Evolutionary conservation across 345 rosid species (phyloP).

Genomic region (Stellera chamaejasme): DNA sequence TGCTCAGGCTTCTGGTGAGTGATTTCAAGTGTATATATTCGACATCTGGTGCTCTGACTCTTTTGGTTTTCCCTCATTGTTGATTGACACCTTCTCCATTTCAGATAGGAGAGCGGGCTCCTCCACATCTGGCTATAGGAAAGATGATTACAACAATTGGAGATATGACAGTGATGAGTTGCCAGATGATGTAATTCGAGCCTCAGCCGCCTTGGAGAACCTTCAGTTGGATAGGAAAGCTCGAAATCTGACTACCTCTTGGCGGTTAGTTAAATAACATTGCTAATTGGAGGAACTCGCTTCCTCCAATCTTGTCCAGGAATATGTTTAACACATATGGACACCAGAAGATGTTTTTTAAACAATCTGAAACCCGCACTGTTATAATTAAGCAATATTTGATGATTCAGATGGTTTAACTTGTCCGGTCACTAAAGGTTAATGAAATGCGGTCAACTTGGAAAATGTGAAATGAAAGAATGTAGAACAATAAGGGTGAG

Average conservation of each 20-base stretch:
- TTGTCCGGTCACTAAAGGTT: no score
- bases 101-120: conserved; percentile 84
- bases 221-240: conserved; percentile 95
- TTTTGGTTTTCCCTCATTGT: conserved; percentile 6
- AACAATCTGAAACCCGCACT: no score
- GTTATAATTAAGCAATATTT: no score
- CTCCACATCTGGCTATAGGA: conserved; percentile 60
- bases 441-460: no score
- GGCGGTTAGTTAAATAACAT: conserved; percentile 56
- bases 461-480: no score
- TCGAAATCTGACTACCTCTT: conserved; percentile 71
- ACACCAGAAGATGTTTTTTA: background rate
- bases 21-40: conserved; percentile 7
- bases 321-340: no score
- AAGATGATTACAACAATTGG: conserved; percentile 79
- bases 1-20: conserved; percentile 69
- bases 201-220: conserved; percentile 80
- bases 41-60: background rate
- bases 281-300: background rate
- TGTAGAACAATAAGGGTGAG: no score
- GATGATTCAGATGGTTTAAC: no score
- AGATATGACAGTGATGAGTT: conserved; percentile 61
- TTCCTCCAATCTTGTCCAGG: background rate
- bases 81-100: conserved; percentile 13
- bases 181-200: conserved; percentile 64